Evolutionary conservation across 164 flowering plant species (phyloP).

Genomic region (Warburgia ugandensis): DNA sequence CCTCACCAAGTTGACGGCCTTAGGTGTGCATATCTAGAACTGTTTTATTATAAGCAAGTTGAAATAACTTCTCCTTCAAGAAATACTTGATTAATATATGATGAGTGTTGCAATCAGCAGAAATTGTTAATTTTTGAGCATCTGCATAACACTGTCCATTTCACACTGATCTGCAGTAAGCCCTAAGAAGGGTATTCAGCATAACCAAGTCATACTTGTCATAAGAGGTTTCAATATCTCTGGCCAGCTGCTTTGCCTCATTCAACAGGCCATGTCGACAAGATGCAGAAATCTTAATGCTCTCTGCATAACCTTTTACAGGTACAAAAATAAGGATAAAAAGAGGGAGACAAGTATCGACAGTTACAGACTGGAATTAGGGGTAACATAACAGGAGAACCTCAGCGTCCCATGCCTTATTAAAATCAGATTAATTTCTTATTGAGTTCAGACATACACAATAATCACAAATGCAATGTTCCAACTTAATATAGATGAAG

Average conservation of each 20-base stretch:
- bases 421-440: no score
- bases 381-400: neutral
- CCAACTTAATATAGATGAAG: no score
- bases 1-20: conserved; percentile 77
- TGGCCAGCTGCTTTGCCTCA: conserved; percentile 73
- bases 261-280: conserved; percentile 56
- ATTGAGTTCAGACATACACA: no score
- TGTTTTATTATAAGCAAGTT: conserved; percentile 68
- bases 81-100: conserved; percentile 70
- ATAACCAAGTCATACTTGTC: conserved; percentile 76
- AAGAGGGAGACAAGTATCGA: neutral
- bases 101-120: conserved; percentile 71
- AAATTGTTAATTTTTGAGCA: conserved; percentile 53
- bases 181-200: conserved; percentile 69
- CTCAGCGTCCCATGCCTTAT: neutral
- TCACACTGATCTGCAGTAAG: conserved; percentile 83
- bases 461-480: no score
- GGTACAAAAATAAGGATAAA: neutral
- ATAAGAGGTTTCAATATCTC: conserved; percentile 51
- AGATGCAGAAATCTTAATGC: conserved; percentile 83
- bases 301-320: conserved; percentile 77
- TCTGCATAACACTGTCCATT: conserved; percentile 77
- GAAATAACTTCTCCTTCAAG: conserved; percentile 59
- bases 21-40: conserved; percentile 71
- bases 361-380: neutral